Conservation (phyloP, 1,284 basidiomycete species). For the Rhodotorula mucilaginosa region DNA sequence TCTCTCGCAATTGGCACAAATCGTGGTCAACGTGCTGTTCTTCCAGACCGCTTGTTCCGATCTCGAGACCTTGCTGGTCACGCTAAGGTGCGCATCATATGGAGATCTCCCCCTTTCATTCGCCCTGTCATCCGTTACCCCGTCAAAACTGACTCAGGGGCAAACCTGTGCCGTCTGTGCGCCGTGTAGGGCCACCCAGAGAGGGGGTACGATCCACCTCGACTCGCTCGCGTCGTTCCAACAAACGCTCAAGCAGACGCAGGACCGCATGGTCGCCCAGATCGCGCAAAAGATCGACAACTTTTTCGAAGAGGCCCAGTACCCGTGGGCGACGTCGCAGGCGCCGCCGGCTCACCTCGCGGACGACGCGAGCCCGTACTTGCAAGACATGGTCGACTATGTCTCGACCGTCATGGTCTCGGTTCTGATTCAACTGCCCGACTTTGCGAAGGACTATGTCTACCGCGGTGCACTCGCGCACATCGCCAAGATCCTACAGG, state of each 20-base stretch:
- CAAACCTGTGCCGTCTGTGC: neutral
- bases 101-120: neutral
- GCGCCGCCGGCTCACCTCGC: constrained; percentile 25
- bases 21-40: constrained; percentile 89
- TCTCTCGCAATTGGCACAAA: constrained; percentile 90
- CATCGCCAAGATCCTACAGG: constrained; percentile 83
- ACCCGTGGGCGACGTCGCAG: constrained; percentile 71
- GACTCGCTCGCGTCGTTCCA: constrained; percentile 67
- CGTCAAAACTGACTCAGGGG: no score
- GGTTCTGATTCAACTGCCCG: constrained; percentile 70
- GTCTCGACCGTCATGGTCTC: constrained; percentile 93
- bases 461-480: constrained; percentile 81
- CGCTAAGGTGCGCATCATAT: constrained; percentile 41
- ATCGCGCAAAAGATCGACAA: constrained; percentile 93
- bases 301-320: constrained; percentile 91
- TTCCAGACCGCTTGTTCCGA: constrained; percentile 83
- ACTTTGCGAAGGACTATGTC: constrained; percentile 78
- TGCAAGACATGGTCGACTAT: constrained; percentile 95
- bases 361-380: constrained; percentile 76
- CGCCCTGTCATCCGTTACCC: neutral
- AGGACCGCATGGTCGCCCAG: constrained; percentile 73
- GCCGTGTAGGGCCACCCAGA: constrained; percentile 66
- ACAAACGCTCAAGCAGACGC: constrained; percentile 66
- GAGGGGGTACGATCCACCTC: constrained; percentile 74
- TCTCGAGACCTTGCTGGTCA: constrained; percentile 81